Evolutionary conservation across 352 stramenopile species (phyloP).

Genomic region (Globisporangium abappressorium): DNA sequence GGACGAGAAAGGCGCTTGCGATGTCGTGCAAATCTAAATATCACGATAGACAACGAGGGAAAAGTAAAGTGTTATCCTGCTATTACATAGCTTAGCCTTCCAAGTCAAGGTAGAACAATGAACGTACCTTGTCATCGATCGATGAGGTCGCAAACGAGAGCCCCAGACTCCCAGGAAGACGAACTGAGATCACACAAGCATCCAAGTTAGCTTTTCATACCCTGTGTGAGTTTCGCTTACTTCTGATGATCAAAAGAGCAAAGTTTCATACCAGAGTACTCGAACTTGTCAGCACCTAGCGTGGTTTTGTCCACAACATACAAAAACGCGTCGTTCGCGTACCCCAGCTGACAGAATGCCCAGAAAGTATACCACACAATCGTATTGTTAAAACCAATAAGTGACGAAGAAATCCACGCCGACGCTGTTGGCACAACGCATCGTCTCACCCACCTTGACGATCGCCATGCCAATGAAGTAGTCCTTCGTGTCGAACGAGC

Average conservation of each 20-base stretch:
- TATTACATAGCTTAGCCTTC: no score
- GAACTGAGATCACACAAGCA: neutral
- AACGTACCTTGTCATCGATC: slow-evolving; percentile 27
- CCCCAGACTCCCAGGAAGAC: slow-evolving; percentile 25
- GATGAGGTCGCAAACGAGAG: slow-evolving; percentile 36
- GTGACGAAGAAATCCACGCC: neutral
- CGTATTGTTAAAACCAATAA: neutral
- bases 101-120: no score
- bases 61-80: no score
- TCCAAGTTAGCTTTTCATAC: neutral
- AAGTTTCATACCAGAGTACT: slow-evolving; percentile 18
- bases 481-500: slow-evolving; percentile 29
- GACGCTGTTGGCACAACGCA: neutral
- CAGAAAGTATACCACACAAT: neutral
- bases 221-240: no score
- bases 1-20: slow-evolving; percentile 6
- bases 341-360: slow-evolving; percentile 23
- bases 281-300: slow-evolving; percentile 29
- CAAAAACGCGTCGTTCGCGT: slow-evolving; percentile 38
- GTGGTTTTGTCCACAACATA: slow-evolving; percentile 46
- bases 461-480: slow-evolving; percentile 42
- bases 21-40: slow-evolving; percentile 27
- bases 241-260: neutral
- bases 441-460: slow-evolving; percentile 21
- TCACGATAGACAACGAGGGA: neutral